These are phyloP conservation scores for Fusarium verticillioides DNA, from an alignment of 2,329 filamentous ascomycete species.

Conservation along the genomic window DNA sequence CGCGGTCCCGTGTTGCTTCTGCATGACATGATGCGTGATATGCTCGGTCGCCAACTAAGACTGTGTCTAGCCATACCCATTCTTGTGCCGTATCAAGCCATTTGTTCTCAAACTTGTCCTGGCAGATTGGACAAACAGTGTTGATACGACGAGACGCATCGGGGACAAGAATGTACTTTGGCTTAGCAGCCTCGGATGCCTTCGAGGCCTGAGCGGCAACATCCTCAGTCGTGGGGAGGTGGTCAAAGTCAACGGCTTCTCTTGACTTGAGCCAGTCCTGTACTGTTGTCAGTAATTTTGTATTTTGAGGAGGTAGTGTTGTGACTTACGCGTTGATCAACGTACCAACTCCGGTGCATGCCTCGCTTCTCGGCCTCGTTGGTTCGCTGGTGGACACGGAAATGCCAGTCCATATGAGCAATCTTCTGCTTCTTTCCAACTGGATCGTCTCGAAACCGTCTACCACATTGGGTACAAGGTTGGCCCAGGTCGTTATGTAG, in stretches of 20 bases:
- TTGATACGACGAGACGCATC: constrained; percentile 80
- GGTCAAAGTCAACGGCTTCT: constrained; percentile 78
- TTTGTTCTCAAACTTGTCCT: constrained; percentile 91
- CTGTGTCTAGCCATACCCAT: constrained; percentile 95
- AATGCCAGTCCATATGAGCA: constrained; percentile 98
- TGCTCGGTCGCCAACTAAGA: constrained; percentile 79
- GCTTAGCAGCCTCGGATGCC: constrained; percentile 57
- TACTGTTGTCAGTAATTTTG: constrained; percentile 41
- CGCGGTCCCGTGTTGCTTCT: constrained; percentile 78
- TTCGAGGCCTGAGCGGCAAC: constrained; percentile 49
- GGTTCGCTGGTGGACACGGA: constrained; percentile 89
- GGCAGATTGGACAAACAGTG: constrained; percentile 89
- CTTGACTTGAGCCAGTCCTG: constrained; percentile 91
- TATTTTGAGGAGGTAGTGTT: background rate
- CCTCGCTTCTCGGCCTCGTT: constrained; percentile 86
- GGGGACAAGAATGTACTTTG: constrained; percentile 84
- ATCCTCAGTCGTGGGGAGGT: constrained; percentile 51
- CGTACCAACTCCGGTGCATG: constrained; percentile 94
- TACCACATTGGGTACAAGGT: constrained; percentile 90
- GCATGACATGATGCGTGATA: constrained; percentile 92
- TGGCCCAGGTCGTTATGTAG: constrained; percentile 87
- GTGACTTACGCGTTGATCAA: constrained; percentile 80
- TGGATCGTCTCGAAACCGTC: constrained; percentile 81
- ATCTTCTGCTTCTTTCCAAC: constrained; percentile 88
- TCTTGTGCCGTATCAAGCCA: constrained; percentile 95